Conservation (phyloP, 2,329 filamentous ascomycete species). For the Proliferodiscus dingleyae region DNA sequence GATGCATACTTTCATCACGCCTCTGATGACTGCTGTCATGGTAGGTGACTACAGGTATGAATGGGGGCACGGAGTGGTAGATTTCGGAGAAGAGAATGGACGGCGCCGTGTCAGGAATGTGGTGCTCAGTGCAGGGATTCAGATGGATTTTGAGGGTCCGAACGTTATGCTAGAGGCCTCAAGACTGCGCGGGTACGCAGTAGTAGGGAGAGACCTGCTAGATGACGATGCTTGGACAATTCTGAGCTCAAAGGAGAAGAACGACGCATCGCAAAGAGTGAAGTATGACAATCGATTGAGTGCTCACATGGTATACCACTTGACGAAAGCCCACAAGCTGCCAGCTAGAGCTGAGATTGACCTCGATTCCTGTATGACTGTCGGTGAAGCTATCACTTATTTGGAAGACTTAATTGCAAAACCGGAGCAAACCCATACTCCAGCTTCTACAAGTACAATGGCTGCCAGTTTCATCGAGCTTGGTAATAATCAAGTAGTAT, state of each 20-base stretch:
- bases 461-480: conserved; percentile 11
- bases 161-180: conserved; percentile 24
- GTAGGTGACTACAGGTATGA: conserved; percentile 23
- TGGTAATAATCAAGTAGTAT: conserved; percentile 11
- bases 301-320: conserved; percentile 21
- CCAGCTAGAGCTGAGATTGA: conserved; percentile 12
- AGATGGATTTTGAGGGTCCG: conserved; percentile 25
- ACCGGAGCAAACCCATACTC: too few species aligned
- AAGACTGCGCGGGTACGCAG: conserved; percentile 7
- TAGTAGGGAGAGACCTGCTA: conserved; percentile 12
- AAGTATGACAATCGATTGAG: conserved; percentile 20
- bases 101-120: conserved; percentile 11
- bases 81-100: conserved; percentile 9
- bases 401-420: conserved; percentile 3
- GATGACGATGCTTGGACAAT: conserved; percentile 9
- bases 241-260: conserved; percentile 14
- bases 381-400: conserved; percentile 3
- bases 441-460: too few species aligned
- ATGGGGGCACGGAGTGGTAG: conserved; percentile 16
- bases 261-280: conserved; percentile 10
- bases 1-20: conserved; percentile 26
- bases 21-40: conserved; percentile 19
- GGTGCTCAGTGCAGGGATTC: conserved; percentile 23
- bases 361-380: conserved; percentile 1
- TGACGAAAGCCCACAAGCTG: conserved; percentile 9